Evolutionary conservation across 1,284 basidiomycete species (phyloP), one percentile per base, ranked within the genome.

Genomic region (Melampsora larici-populina): DNA sequence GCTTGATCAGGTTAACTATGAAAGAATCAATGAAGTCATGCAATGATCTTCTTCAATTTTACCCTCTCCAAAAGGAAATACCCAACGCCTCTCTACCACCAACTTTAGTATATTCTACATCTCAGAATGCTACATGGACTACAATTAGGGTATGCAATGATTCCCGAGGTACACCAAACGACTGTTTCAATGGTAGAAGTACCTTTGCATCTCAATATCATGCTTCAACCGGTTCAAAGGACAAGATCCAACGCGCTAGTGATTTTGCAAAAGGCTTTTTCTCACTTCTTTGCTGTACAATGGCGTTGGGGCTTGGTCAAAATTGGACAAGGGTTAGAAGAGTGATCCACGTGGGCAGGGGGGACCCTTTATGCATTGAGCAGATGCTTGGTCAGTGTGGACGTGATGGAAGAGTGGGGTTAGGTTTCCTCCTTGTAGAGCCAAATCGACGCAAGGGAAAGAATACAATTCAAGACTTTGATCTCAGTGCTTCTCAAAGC

Each of bases 361-460:
- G 65, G 1, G 31, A 43, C 15, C 36, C 65, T 3, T 36, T 33
- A 1, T 36, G 40, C n/a, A 66, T 66, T 3, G 40, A 46, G 26
- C 65, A 66, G 65, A 66, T 66, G 31, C 33, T 66, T 43, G 36
- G 66, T 15, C 17, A 21, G 3, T 68, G 66, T 48, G 15, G 66
- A 1, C 33, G 43, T 21, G 66, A 68, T 48, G 66, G 66, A 24
- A 43, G 43, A 48, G 6, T 21, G 1, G 65, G 65, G 15, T 8
- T 67, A 9, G 65, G 5, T 5, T 40, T 43, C 6, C n/a, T 67
- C 11, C 48, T 67, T 18, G 36, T 67, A 24, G 65, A 67, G 65
- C 29, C 1, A 21, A 43, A n/a, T 43, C 36, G 65, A 1, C 21
- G 31, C 24, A 6, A 6, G 3, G 66, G 15, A 1, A 31, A 24